phyloP scores from a whole-genome alignment of 169 alveolate species.

The Blepharisma undulans region DNA sequence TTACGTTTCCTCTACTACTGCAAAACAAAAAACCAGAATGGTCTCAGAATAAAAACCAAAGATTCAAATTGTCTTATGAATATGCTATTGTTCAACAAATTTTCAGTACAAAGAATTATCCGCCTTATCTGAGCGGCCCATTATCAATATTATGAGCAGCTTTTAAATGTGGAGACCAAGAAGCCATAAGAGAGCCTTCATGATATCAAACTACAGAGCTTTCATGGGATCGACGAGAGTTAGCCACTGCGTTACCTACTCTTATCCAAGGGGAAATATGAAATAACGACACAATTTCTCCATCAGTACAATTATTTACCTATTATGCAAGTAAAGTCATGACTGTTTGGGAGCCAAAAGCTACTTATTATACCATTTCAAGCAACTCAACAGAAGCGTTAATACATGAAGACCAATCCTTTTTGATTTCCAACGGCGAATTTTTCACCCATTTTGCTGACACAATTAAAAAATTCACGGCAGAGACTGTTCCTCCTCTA shows the following conservation, averaged over 20 bases:
- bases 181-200: background rate
- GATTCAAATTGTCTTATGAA: background rate
- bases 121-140: background rate
- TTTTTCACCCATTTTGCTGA: constrained; percentile 20
- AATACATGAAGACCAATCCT: constrained; percentile 6
- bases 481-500: background rate
- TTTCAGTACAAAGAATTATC: background rate
- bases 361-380: background rate
- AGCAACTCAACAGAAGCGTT: background rate
- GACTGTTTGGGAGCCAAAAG: constrained; percentile 11
- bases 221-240: background rate
- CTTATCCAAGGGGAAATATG: background rate
- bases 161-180: background rate
- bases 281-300: background rate
- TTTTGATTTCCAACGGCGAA: background rate
- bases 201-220: background rate
- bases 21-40: background rate
- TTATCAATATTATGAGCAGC: background rate
- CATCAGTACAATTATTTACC: background rate
- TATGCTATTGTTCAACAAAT: constrained; percentile 13
- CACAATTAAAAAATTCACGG: background rate
- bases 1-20: background rate
- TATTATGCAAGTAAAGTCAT: background rate
- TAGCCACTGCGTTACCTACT: background rate
- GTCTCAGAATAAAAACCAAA: background rate